Conservation (phyloP, 202 grass and related monocot genomes). For the Eragrostis tef region DNA sequence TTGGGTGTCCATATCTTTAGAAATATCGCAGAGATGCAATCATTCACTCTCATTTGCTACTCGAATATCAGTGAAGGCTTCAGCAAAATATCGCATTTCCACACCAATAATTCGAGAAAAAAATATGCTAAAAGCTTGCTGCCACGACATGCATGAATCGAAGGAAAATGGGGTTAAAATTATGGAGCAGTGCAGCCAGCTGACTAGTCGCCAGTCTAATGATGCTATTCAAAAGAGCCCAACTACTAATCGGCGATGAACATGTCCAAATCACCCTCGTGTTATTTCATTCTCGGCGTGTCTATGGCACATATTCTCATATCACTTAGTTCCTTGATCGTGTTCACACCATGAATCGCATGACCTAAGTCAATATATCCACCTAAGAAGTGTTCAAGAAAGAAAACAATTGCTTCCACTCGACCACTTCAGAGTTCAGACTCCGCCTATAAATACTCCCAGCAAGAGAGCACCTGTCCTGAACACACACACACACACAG, state of each 20-base stretch:
- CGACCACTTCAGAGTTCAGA: not conserved
- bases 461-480: not conserved
- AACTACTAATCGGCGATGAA: not conserved
- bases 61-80: not conserved
- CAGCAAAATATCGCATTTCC: not conserved
- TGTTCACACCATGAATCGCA: not conserved
- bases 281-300: too few species aligned
- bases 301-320: not conserved
- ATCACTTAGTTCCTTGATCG: not conserved
- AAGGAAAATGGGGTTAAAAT: too few species aligned
- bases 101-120: not conserved
- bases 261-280: not conserved
- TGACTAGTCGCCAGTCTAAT: not conserved
- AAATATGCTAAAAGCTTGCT: not conserved
- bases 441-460: slow-evolving; percentile 38
- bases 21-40: slow-evolving; percentile 2
- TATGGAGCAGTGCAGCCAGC: too few species aligned
- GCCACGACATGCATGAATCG: too few species aligned
- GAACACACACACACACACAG: too few species aligned
- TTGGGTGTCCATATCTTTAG: not conserved
- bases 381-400: not conserved
- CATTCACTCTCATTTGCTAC: not conserved
- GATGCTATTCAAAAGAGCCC: not conserved
- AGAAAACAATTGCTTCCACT: not conserved
- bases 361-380: slow-evolving; percentile 2